phyloP scores from a whole-genome alignment of 2,329 filamentous ascomycete species.

The Neophaeococcomyces mojaviensis region DNA sequence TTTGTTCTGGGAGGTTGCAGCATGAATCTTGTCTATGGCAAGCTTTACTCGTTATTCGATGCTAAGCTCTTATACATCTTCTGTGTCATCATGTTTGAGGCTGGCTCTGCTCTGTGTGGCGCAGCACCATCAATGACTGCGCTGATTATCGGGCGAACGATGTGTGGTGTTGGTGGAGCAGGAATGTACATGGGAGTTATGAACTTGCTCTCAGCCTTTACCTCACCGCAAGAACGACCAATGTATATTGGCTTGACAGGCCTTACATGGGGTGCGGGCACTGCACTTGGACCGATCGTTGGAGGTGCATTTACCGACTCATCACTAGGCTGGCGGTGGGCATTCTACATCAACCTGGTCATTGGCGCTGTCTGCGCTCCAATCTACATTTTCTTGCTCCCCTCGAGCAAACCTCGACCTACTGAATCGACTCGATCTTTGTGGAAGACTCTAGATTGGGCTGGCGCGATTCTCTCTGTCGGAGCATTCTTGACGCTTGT shows the following conservation, averaged over 20 bases:
- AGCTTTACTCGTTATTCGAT: constrained; percentile 38
- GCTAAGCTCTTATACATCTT: constrained; percentile 37
- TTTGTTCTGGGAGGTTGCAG: constrained; percentile 38
- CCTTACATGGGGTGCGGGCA: constrained; percentile 30
- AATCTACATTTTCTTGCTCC: constrained; percentile 40
- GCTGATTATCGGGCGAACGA: constrained; percentile 38
- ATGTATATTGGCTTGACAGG: constrained; percentile 30
- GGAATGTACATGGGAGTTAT: constrained; percentile 24
- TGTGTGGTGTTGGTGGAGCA: constrained; percentile 30
- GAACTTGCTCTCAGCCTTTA: constrained; percentile 24
- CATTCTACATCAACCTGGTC: constrained; percentile 51
- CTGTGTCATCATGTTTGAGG: constrained; percentile 26
- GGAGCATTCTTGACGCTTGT: constrained; percentile 37
- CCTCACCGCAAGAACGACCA: constrained; percentile 21
- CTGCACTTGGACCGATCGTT: constrained; percentile 33
- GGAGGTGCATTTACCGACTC: constrained; percentile 30
- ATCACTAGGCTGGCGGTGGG: constrained; percentile 18
- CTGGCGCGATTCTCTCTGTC: constrained; percentile 40
- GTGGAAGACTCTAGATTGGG: constrained; percentile 35
- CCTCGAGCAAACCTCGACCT: constrained; percentile 22
- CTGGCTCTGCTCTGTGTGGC: constrained; percentile 35
- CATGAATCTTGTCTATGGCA: constrained; percentile 33
- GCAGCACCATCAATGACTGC: constrained; percentile 38
- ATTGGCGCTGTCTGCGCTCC: constrained; percentile 39
- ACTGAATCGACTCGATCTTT: constrained; percentile 19